Evolutionary conservation across 2,329 filamentous ascomycete genomes (phyloP).

Genomic region (Phialophora tarda): DNA sequence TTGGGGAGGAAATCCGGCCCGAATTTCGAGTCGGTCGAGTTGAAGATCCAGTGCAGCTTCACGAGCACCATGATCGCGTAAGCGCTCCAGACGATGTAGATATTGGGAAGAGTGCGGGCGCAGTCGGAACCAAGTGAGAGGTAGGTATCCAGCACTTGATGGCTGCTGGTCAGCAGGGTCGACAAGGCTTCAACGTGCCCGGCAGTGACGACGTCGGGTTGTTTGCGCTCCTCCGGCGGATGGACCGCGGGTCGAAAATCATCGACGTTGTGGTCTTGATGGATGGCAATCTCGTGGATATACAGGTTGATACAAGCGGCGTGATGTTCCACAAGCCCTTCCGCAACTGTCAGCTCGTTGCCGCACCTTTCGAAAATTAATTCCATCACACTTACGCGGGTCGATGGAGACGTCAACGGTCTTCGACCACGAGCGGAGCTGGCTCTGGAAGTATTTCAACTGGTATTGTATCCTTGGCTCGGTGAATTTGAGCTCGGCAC

Average conservation of each 20-base stretch:
- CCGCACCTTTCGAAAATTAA: background rate
- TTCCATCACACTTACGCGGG: constrained; percentile 57
- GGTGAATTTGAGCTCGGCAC: constrained; percentile 57
- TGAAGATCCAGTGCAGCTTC: constrained; percentile 73
- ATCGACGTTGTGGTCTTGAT: constrained; percentile 64
- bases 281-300: constrained; percentile 75
- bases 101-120: constrained; percentile 69
- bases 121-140: constrained; percentile 62
- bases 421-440: constrained; percentile 65
- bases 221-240: constrained; percentile 32
- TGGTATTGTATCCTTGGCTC: constrained; percentile 69
- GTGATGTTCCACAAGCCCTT: constrained; percentile 58
- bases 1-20: constrained; percentile 71
- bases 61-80: constrained; percentile 74
- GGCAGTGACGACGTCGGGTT: constrained; percentile 50
- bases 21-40: constrained; percentile 67
- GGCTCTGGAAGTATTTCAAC: constrained; percentile 67
- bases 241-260: constrained; percentile 51
- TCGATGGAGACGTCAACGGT: constrained; percentile 59
- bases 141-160: constrained; percentile 69
- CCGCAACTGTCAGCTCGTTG: background rate
- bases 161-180: constrained; percentile 65
- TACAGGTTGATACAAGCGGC: constrained; percentile 71
- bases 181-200: constrained; percentile 71
- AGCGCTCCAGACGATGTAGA: constrained; percentile 73